Base-by-base conservation (phyloP, 441 rosid species). In the Euphorbia corollata region DNA sequence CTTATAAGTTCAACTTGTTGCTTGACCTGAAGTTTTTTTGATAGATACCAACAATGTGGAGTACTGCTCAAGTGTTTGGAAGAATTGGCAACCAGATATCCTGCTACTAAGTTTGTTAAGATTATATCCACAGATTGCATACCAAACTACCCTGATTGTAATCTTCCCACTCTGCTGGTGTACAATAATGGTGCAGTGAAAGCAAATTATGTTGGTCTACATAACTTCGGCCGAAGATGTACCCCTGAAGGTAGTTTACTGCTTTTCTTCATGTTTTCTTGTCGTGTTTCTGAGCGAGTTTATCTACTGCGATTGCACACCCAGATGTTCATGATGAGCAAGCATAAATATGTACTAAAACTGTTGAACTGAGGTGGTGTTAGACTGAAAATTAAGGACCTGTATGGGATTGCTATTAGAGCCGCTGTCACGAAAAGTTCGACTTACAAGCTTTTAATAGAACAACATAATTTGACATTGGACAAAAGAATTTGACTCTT, bases 81-180 rank as follows among this genome's bases (percentile, higher is more conserved):
- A 43, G 96, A 95, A 68, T 68, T 95, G 86, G 88, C 89, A 27
- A 69, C 74, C n/a, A 88, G 79, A 85, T 90, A 95, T 68, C 94
- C 96, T 20, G 95, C 84, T 2, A 92, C 99, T 1, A 92, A 95
- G 83, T 95, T 92, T 73, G 98, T 92, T 59, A 88, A 92, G 80
- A 90, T 95, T 15, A 85, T 95, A 70, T 95, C 99, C 3, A 95
- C 97, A 0, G 98, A 95, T 68, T 95, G 98, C 78, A 95, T 95
- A 72, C 99, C 96, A 0, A 92, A 90, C 61, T 95, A 90, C 72
- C 98, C 98, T 0, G 97, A 92, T 71, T 71, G 77, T n/a, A 92
- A 92, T 82, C 89, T 95, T 71, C 98, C 99, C 15, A 92, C 98
- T 67, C 62, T 95, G 57, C 69, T 90, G 80, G 98, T 92, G 63